These are phyloP conservation scores for Sporothrix dimorphospora DNA, from an alignment of 2,329 filamentous ascomycete genomes.

Conservation along the genomic window DNA sequence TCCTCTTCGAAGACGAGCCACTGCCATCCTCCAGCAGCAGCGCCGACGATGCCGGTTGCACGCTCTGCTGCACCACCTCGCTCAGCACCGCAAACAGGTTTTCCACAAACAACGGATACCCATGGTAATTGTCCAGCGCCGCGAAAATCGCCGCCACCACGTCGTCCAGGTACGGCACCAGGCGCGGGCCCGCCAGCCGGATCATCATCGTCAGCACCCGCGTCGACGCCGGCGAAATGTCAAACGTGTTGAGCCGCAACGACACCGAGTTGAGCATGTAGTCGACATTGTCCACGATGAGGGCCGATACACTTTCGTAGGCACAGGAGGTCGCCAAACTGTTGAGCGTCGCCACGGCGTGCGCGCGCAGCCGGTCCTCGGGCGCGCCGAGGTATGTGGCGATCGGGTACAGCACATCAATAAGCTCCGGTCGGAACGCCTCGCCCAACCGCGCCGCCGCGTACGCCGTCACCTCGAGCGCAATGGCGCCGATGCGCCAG, in stretches of 20 bases:
- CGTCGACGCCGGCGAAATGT: constrained; percentile 87
- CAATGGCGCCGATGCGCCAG: constrained; percentile 76
- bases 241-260: constrained; percentile 85
- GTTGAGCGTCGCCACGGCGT: constrained; percentile 83
- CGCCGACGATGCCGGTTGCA: constrained; percentile 53
- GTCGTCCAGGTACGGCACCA: constrained; percentile 90
- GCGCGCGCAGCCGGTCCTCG: constrained; percentile 68
- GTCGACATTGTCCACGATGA: constrained; percentile 90
- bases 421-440: constrained; percentile 80
- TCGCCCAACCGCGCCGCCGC: constrained; percentile 68
- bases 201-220: constrained; percentile 96
- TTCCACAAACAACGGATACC: constrained; percentile 85
- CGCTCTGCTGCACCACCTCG: constrained; percentile 81
- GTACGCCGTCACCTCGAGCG: constrained; percentile 78
- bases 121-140: constrained; percentile 92
- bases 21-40: constrained; percentile 50
- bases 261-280: constrained; percentile 95
- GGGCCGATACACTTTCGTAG: constrained; percentile 72
- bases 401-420: constrained; percentile 90
- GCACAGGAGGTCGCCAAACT: constrained; percentile 74
- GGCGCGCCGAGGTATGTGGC: constrained; percentile 81
- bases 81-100: constrained; percentile 80
- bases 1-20: background rate
- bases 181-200: constrained; percentile 74
- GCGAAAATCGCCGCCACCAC: constrained; percentile 89